Evolutionary conservation across 768 basidiomycete genomes (phyloP).

Genomic region (Russula sp.): DNA sequence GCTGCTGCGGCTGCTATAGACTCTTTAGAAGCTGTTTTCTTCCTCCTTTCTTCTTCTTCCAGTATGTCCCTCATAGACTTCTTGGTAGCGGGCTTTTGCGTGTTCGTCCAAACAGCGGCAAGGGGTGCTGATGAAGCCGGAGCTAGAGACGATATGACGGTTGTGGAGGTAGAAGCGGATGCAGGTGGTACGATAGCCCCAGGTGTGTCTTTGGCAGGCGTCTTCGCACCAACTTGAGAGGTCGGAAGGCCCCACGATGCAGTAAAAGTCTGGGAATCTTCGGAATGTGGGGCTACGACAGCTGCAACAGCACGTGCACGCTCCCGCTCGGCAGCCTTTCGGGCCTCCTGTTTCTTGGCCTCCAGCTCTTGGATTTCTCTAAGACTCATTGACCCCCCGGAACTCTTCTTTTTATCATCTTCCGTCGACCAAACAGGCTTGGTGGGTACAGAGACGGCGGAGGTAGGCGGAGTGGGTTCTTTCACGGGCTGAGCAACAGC

Average conservation of each 20-base stretch:
- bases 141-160: conserved; percentile 28
- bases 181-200: conserved; percentile 41
- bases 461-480: conserved; percentile 24
- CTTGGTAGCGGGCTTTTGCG: conserved; percentile 53
- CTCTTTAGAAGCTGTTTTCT: conserved; percentile 51
- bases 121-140: conserved; percentile 26
- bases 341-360: conserved; percentile 68
- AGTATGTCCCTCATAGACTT: conserved; percentile 99
- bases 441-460: conserved; percentile 28
- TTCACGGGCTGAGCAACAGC: conserved; percentile 20
- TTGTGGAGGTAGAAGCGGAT: conserved; percentile 30
- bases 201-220: conserved; percentile 30
- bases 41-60: conserved; percentile 90
- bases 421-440: conserved; percentile 66
- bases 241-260: conserved; percentile 84
- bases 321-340: conserved; percentile 70
- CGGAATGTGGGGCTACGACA: conserved; percentile 36
- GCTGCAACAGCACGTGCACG: conserved; percentile 55
- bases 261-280: conserved; percentile 57
- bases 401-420: conserved; percentile 58
- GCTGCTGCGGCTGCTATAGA: conserved; percentile 44
- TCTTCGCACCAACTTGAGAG: conserved; percentile 57
- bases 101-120: conserved; percentile 70
- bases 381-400: conserved; percentile 53
- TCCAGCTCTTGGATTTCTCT: conserved; percentile 97